Base-by-base conservation (phyloP, 1,284 basidiomycete species). In the Austroboletus rostrupii region DNA sequence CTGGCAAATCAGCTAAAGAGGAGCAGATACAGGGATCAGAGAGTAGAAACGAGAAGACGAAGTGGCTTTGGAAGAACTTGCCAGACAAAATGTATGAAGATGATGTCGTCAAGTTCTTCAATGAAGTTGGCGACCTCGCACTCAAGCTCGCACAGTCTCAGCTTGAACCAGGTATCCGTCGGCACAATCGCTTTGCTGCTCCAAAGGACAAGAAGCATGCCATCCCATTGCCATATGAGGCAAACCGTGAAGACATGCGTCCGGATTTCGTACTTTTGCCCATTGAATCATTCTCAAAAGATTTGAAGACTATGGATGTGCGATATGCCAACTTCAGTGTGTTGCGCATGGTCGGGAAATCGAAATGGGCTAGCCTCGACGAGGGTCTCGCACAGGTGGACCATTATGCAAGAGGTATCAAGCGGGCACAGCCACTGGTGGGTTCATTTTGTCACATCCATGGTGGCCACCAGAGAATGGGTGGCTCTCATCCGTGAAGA, bases 201-300 rank as follows among this genome's bases (percentile, higher is more conserved):
- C 51, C 48, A 7, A 1, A 29, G 17, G 47, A 56, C 38, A 49
- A 53, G n/a, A 4, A 42, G 11, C 48, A 49, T 11, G 50, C 52
- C 0, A 5, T 57, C 11, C 58, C 54, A 3, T 33, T 59, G 11
- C 50, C 51, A 1, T 59, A 59, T 4, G 57, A 55, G 16, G 28
- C 32, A 1, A 48, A 55, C 16, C 26, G 49, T 8, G 49, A 57
- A 13, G 53, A 59, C 37, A 59, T 53, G 52, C 16, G 54, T 10
- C 57, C 57, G 0, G 49, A 56, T 31, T 59, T 61, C 9, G 12
- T 61, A 11, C 9, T 61, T 8, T 21, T 61, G 16, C 57, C 58
- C 0, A 19, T 48, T 3, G 42, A 53, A 16, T 59, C 59, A 1
- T 60, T 58, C 32, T 1, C 14, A 3, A 38, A 45, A 0, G 53